phyloP scores from a whole-genome alignment of 2,329 filamentous ascomycete species.

The Scedosporium aurantiacum region DNA sequence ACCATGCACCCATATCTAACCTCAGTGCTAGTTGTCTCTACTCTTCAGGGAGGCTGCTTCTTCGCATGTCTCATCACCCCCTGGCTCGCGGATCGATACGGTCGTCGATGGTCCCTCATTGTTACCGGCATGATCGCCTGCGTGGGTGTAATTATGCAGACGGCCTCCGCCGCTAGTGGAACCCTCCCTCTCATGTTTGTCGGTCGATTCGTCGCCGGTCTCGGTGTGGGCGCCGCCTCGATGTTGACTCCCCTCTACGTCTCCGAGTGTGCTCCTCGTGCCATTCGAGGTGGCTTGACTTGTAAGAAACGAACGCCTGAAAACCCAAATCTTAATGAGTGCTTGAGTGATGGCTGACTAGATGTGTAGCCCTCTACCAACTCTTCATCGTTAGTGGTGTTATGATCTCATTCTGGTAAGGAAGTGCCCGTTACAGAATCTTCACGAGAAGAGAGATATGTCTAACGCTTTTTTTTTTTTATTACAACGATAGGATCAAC shows the following conservation, averaged over 20 bases:
- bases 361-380: conserved; percentile 32
- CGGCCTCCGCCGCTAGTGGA: conserved; percentile 40
- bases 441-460: no score
- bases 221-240: conserved; percentile 39
- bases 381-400: conserved; percentile 35
- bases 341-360: neutral
- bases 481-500: conserved; percentile 37
- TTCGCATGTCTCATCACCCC: conserved; percentile 47
- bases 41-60: conserved; percentile 58
- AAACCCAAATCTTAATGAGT: neutral
- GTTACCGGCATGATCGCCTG: conserved; percentile 44
- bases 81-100: conserved; percentile 42
- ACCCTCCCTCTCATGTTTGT: conserved; percentile 53
- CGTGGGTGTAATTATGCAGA: conserved; percentile 54
- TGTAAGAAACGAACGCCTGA: conserved; percentile 16
- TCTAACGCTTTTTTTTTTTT: conserved; percentile 14
- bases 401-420: conserved; percentile 30
- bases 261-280: conserved; percentile 38
- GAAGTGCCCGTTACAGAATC: no score
- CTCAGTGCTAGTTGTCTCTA: conserved; percentile 44
- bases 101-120: conserved; percentile 45
- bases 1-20: conserved; percentile 6
- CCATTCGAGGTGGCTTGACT: conserved; percentile 38
- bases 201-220: conserved; percentile 43
- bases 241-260: conserved; percentile 33